phyloP scores from a whole-genome alignment of 2,329 filamentous ascomycete species.

The Aspergillus sclerotialis region DNA sequence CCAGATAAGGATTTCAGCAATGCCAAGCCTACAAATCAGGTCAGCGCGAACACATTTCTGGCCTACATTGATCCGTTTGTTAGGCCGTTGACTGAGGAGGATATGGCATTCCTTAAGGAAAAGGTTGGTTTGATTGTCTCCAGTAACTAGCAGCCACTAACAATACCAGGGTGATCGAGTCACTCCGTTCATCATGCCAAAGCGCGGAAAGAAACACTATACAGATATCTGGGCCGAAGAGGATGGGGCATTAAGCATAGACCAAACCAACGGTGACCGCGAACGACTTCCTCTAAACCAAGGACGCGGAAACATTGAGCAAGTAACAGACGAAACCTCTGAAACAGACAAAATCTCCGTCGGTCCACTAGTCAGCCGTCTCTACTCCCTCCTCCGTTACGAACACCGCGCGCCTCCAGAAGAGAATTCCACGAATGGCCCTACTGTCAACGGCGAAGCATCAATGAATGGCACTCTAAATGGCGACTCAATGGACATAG shows the following conservation, averaged over 20 bases:
- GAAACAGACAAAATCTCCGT: slow-evolving; percentile 86
- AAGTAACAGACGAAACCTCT: slow-evolving; percentile 76
- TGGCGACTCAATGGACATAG: slow-evolving; percentile 44
- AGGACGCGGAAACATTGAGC: slow-evolving; percentile 75
- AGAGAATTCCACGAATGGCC: slow-evolving; percentile 53
- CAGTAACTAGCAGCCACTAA: too few relatives aligned
- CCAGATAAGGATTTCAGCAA: slow-evolving; percentile 95
- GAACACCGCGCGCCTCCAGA: slow-evolving; percentile 49
- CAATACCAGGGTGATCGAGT: slow-evolving; percentile 61
- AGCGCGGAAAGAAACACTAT: slow-evolving; percentile 78
- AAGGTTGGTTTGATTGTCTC: slow-evolving; percentile 48
- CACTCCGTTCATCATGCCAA: slow-evolving; percentile 77
- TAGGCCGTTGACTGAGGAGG: slow-evolving; percentile 81
- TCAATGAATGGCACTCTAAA: slow-evolving; percentile 40
- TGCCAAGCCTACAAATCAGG: slow-evolving; percentile 87
- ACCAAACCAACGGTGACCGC: slow-evolving; percentile 54
- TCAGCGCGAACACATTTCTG: slow-evolving; percentile 89
- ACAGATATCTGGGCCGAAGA: slow-evolving; percentile 90
- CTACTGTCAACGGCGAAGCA: slow-evolving; percentile 48
- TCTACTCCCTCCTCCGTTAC: slow-evolving; percentile 74
- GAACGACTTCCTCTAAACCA: slow-evolving; percentile 72
- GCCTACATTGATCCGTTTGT: slow-evolving; percentile 90
- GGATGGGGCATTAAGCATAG: slow-evolving; percentile 71
- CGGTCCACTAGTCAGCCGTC: slow-evolving; percentile 73
- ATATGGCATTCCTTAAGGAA: slow-evolving; percentile 86